These are phyloP conservation scores for Fonsecaea pugnacius DNA, from an alignment of 2,329 filamentous ascomycete species.

Conservation along the genomic window DNA sequence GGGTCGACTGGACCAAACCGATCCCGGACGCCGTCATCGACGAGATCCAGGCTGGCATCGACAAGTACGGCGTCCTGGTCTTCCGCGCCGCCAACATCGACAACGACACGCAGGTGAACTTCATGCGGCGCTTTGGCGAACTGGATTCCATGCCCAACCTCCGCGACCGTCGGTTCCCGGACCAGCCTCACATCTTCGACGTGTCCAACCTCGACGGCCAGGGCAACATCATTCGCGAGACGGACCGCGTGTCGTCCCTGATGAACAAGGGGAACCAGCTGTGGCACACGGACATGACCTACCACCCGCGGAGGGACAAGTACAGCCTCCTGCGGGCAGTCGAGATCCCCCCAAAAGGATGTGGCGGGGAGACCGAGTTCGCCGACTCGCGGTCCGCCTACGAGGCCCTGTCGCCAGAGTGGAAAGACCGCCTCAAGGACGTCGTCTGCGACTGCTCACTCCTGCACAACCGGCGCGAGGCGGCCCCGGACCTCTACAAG, in stretches of 20 bases:
- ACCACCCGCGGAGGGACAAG: conserved; percentile 4
- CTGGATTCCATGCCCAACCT: conserved; percentile 17
- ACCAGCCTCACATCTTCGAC: conserved; percentile 8
- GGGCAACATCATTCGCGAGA: background rate
- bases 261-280: conserved; percentile 10
- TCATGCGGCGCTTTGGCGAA: conserved; percentile 29
- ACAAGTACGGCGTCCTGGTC: conserved; percentile 25
- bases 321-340: background rate
- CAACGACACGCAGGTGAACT: conserved; percentile 23
- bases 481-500: conserved; percentile 12
- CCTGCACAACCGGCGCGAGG: conserved; percentile 6
- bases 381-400: conserved; percentile 15
- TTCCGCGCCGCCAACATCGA: conserved; percentile 26
- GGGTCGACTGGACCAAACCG: conserved; percentile 44
- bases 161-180: conserved; percentile 2
- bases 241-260: background rate
- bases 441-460: conserved; percentile 9
- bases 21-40: conserved; percentile 29
- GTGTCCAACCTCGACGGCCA: conserved; percentile 7
- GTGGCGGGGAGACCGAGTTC: conserved; percentile 6
- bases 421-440: conserved; percentile 8
- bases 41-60: background rate
- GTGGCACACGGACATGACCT: conserved; percentile 9
- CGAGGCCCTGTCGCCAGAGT: conserved; percentile 8
- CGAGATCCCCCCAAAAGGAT: conserved; percentile 1